Evolutionary conservation across 805 yeast species (phyloP).

Genomic region (Schizosaccharomyces cryophilus): DNA sequence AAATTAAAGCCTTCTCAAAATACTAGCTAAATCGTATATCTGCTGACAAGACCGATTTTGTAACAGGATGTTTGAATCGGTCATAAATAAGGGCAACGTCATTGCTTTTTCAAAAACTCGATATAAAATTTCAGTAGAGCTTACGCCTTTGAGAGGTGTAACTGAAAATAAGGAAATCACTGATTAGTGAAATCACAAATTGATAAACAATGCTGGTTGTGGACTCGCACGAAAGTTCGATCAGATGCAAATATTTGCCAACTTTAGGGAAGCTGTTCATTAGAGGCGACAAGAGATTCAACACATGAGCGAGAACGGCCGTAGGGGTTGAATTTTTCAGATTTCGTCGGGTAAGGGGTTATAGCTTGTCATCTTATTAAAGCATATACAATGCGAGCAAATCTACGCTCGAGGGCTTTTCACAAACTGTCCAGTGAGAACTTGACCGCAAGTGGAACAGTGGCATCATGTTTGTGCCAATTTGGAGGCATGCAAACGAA

Average conservation of each 20-base stretch:
- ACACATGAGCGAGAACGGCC: neutral
- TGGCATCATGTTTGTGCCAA: neutral
- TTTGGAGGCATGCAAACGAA: neutral
- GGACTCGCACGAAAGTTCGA: neutral
- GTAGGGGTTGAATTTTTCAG: neutral
- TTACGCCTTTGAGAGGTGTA: neutral
- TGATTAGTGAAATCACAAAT: neutral
- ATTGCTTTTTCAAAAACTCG: too few relatives aligned
- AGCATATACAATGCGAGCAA: neutral
- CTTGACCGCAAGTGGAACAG: neutral
- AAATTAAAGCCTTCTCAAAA: too few relatives aligned
- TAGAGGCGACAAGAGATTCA: neutral
- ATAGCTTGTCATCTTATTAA: neutral
- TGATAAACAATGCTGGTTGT: neutral
- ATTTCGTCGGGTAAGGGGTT: neutral
- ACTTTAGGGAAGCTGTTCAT: neutral
- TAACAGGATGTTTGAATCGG: too few relatives aligned
- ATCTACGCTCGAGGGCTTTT: neutral
- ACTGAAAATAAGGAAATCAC: neutral
- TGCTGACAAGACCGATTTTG: too few relatives aligned
- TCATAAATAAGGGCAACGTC: too few relatives aligned
- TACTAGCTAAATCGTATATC: too few relatives aligned
- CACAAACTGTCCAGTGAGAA: neutral
- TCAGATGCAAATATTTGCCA: neutral
- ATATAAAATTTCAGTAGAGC: neutral